These are phyloP conservation scores for Lagenaria siceraria DNA, from an alignment of 306 rosid genomes.

Conservation along the genomic window DNA sequence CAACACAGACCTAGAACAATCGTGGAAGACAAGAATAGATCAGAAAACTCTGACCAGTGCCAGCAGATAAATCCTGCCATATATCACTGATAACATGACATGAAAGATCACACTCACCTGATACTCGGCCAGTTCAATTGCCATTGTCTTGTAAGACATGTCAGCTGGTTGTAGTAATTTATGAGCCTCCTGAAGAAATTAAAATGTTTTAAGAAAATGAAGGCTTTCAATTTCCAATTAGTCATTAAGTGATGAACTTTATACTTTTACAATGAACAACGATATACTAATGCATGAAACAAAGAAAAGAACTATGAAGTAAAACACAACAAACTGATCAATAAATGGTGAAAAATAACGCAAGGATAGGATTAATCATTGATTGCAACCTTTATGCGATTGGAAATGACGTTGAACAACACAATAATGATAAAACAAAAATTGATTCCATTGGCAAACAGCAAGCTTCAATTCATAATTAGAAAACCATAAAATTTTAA, in stretches of 20 bases:
- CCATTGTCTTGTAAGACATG: conserved; percentile 72
- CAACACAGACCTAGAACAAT: conserved; percentile 77
- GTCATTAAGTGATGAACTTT: background rate
- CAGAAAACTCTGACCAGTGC: conserved; percentile 6
- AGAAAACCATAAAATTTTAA: background rate
- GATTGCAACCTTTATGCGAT: background rate
- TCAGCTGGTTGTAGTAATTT: conserved; percentile 92
- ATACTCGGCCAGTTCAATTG: conserved; percentile 87
- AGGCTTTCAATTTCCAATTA: background rate
- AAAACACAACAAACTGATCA: background rate
- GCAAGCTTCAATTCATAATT: background rate
- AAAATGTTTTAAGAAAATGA: background rate
- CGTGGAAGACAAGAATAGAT: conserved; percentile 14
- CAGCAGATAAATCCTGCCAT: conserved; percentile 3
- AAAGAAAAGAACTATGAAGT: background rate
- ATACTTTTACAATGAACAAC: background rate
- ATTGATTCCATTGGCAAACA: background rate
- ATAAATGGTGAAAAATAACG: background rate
- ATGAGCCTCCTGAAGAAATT: conserved; percentile 67
- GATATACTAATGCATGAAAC: background rate
- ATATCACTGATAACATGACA: conserved; percentile 4
- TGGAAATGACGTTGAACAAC: background rate
- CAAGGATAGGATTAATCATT: background rate
- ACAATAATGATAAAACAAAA: background rate
- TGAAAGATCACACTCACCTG: conserved; percentile 43